Base-by-base conservation (phyloP, 169 alveolate species). In the Babesia bovis region DNA sequence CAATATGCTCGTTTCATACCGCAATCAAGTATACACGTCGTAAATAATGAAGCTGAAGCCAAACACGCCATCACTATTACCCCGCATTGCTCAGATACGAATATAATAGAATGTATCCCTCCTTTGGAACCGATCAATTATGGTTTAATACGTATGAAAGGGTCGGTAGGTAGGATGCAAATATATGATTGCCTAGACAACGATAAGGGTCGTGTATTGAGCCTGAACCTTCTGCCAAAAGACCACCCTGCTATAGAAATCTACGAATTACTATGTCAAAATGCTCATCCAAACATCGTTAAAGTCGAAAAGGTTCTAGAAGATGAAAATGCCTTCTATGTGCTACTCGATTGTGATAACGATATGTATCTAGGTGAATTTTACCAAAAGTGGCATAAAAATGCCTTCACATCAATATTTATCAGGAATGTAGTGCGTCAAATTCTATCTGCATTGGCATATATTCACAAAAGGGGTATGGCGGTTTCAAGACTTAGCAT, bases 391-490 rank as follows among this genome's bases (percentile, higher is more conserved):
- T 41, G 78, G 10, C 88, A 58, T 33, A 85, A 85, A 15, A 85
- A 79, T 7, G 59, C 84, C 26, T 56, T 88, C 47, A 40, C 77
- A 5, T 51, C 57, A 40, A 45, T 50, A 23, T 60, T 75, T 30
- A 44, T 84, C 32, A 81, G 60, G 75, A 57, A 25, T n/a, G 84
- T 88, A 32, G 73, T 88, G 73, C 67, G 65, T 52, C 76, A 75
- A 32, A 32, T 88, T 19, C 82, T 88, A 10, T 45, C 71, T 25
- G 91, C 85, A 26, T 36, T 88, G 55, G 84, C 65, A 21, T 88
- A 72, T 66, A 30, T 88, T 25, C 93, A 88, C 81, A 66, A 82
- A 30, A 81, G 52, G 56, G 69, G 79, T 35, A 36, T 82, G 52
- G 83, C 73, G 33, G 78, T 75, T 49, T 77, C 77, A 32, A 76